Percentiles rank a stretch among this genome's conserved stretches.
These are phyloP conservation scores for Neurospora crassa DNA, from an alignment of 2,329 filamentous ascomycete species.

Conservation along the genomic window DNA sequence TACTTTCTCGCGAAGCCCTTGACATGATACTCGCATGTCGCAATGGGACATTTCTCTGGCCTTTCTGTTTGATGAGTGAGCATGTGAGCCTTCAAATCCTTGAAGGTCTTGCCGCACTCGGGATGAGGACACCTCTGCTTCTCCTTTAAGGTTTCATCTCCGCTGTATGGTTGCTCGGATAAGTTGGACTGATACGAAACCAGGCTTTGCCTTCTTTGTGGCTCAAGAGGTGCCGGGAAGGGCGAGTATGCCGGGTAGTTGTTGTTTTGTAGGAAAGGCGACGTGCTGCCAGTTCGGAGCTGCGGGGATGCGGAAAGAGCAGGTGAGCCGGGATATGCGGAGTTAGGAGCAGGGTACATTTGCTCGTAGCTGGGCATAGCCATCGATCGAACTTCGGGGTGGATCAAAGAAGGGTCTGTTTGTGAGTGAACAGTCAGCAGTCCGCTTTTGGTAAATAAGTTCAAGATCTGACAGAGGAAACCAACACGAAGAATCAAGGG, in stretches of 20 bases:
- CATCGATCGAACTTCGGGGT: constrained; percentile 43
- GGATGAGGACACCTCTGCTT: constrained; percentile 68
- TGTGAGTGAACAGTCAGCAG: constrained; percentile 27
- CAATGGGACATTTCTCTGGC: constrained; percentile 89
- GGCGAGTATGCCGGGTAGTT: constrained; percentile 42
- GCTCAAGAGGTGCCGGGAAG: constrained; percentile 36
- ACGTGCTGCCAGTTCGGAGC: constrained; percentile 48
- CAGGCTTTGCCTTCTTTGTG: constrained; percentile 55
- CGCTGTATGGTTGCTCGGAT: constrained; percentile 51
- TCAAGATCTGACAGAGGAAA: constrained; percentile 31
- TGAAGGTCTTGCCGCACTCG: constrained; percentile 79
- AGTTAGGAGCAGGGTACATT: constrained; percentile 36
- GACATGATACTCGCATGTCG: constrained; percentile 81
- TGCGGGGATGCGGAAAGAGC: constrained; percentile 48
- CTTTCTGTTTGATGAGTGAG: constrained; percentile 85
- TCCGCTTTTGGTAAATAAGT: constrained; percentile 6
- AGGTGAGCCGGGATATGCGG: constrained; percentile 49
- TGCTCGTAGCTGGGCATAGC: constrained; percentile 41
- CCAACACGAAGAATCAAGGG: constrained; percentile 42
- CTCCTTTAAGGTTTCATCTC: constrained; percentile 51
- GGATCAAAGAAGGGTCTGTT: constrained; percentile 47
- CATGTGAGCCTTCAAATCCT: constrained; percentile 90
- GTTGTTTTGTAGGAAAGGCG: constrained; percentile 52
- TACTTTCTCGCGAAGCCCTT: constrained; percentile 90
- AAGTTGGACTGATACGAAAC: constrained; percentile 59